phyloP scores from a whole-genome alignment of 345 rosid species.

The Citrus unshiu region DNA sequence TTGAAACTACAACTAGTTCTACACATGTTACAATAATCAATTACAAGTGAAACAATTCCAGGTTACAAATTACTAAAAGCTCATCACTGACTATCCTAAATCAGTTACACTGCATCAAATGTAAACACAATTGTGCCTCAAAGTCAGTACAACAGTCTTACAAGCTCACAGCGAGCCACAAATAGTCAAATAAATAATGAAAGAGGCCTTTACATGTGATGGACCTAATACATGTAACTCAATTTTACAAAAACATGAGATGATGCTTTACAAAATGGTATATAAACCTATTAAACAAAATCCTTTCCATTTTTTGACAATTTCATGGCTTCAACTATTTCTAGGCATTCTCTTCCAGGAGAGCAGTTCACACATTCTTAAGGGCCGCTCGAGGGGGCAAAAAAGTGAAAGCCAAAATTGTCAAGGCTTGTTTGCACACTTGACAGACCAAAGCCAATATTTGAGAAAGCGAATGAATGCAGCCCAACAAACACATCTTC shows the following conservation, averaged over 20 bases:
- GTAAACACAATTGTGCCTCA: slow-evolving; percentile 17
- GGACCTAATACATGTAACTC: slow-evolving; percentile 25
- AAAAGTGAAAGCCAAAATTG: slow-evolving; percentile 12
- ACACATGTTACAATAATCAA: slow-evolving; percentile 21
- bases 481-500: slow-evolving; percentile 41
- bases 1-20: background rate
- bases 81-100: slow-evolving; percentile 15
- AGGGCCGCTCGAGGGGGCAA: slow-evolving; percentile 3
- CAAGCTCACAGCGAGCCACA: slow-evolving; percentile 23
- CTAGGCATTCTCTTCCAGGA: slow-evolving; percentile 19
- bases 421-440: slow-evolving; percentile 31
- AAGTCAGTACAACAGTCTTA: slow-evolving; percentile 21
- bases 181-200: slow-evolving; percentile 17
- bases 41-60: slow-evolving; percentile 16
- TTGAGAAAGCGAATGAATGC: slow-evolving; percentile 32
- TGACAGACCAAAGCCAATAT: slow-evolving; percentile 35
- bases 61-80: slow-evolving; percentile 13
- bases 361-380: slow-evolving; percentile 20
- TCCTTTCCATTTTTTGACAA: slow-evolving; percentile 17
- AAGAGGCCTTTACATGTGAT: slow-evolving; percentile 27
- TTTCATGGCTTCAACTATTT: slow-evolving; percentile 17
- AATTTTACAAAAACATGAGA: slow-evolving; percentile 17
- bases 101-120: slow-evolving; percentile 19
- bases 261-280: slow-evolving; percentile 15
- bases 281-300: slow-evolving; percentile 13